These are phyloP conservation scores for Leishmania martiniquensis DNA, from an alignment of 208 protist genomes.

Conservation along the genomic window DNA sequence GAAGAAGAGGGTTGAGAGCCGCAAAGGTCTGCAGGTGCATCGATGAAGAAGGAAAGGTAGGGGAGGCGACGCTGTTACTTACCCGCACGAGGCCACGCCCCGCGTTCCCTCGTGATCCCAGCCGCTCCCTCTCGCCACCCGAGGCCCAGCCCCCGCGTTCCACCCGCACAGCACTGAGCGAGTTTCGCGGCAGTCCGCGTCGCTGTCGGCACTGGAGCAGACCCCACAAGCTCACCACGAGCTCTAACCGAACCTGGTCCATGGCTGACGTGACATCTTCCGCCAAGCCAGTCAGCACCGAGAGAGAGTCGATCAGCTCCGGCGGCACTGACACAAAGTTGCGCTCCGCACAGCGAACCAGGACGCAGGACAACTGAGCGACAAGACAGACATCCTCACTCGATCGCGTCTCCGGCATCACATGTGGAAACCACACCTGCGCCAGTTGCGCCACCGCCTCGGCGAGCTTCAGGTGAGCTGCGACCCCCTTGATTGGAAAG, in stretches of 20 bases:
- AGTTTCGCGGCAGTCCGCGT: slow-evolving; percentile 16
- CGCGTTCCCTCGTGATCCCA: background rate
- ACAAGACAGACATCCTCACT: slow-evolving; percentile 31
- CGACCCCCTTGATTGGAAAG: slow-evolving; percentile 20
- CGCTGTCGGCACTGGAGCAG: slow-evolving; percentile 32
- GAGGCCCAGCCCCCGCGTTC: background rate
- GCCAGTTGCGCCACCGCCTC: slow-evolving; percentile 32
- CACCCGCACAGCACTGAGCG: background rate
- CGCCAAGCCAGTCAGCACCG: slow-evolving; percentile 22
- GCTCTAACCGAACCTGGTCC: slow-evolving; percentile 27
- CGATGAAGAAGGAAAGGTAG: slow-evolving; percentile 13
- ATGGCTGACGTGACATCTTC: slow-evolving; percentile 33
- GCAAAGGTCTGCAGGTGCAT: slow-evolving; percentile 21
- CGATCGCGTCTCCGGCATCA: slow-evolving; percentile 10
- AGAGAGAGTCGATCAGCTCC: slow-evolving; percentile 25
- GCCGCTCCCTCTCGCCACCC: background rate
- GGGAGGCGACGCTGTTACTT: background rate
- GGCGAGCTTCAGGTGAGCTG: slow-evolving; percentile 21
- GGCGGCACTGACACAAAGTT: slow-evolving; percentile 25
- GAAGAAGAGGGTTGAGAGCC: slow-evolving; percentile 12
- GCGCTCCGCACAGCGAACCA: slow-evolving; percentile 53
- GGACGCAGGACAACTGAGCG: slow-evolving; percentile 55
- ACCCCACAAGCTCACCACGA: slow-evolving; percentile 37
- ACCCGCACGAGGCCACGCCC: slow-evolving; percentile 12
- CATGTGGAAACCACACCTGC: slow-evolving; percentile 19